Base-by-base conservation (phyloP, 164 flowering plant species). In the Sextonia rubra region DNA sequence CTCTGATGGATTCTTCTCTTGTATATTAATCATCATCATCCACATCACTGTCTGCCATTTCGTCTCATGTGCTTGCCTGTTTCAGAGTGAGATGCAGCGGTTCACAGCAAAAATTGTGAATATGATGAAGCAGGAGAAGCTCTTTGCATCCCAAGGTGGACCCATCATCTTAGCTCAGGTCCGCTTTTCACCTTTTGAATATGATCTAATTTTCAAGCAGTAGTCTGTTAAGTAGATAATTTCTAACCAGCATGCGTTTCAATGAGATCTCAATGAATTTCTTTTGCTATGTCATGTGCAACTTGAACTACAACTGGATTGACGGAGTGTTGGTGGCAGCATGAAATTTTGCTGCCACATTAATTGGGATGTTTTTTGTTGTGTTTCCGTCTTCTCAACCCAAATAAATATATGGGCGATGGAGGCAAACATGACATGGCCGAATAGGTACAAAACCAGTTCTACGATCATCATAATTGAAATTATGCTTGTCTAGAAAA, bases 91-190 rank as follows among this genome's bases (percentile, higher is more conserved):
- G 78, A 93, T 96, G 98, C 86, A 91, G 82, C 83, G 86, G 26
- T 96, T 96, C 79, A 96, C 98, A 0, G 79, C 89, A 37, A 89
- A 87, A 77, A 90, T 96, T 75, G 98, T 96, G 64, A 86, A 89
- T 70, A 67, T 93, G 89, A 91, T 93, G 95, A 89, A 96, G 83
- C 81, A 88, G 75, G 91, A 91, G 73, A 86, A 89, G 6, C 90
- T 96, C n/a, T 96, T 86, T 78, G 97, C 97, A 24, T 88, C 99
- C 26, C 99, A 93, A 80, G 99, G 99, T 1, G 99, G 99, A 70
- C 99, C 99, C n/a, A 89, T 96, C 52, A 93, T 96, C 26, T 80
- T 96, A 72, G 91, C 98, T n/a, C 99, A 96, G 98, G 98, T 95
- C 75, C 7, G 18, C 69, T 61, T 75, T 32, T 58, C 24, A 4